These are phyloP conservation scores for Eurotiales sp. DNA, from an alignment of 2,329 filamentous ascomycete species.

Conservation along the genomic window DNA sequence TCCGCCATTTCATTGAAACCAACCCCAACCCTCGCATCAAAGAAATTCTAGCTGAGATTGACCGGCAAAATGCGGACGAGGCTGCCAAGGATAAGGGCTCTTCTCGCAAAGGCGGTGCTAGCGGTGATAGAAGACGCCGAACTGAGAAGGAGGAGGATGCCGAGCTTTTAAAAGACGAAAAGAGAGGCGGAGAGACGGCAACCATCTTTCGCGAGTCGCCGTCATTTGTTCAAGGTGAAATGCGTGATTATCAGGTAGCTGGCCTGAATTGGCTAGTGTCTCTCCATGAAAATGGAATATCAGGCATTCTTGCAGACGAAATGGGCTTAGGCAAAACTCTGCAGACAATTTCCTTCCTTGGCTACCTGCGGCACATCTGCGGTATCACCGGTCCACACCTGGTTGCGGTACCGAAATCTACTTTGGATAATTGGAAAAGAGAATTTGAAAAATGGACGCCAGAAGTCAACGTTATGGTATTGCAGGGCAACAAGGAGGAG, in stretches of 20 bases:
- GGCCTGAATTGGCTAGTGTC: slow-evolving; percentile 98
- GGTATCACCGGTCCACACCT: slow-evolving; percentile 88
- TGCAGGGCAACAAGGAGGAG: slow-evolving; percentile 94
- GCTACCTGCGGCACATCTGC: slow-evolving; percentile 87
- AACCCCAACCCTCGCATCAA: slow-evolving; percentile 94
- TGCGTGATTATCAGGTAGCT: slow-evolving; percentile 95
- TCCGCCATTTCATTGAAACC: slow-evolving; percentile 97
- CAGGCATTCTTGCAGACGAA: slow-evolving; percentile 93
- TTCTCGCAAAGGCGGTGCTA: slow-evolving; percentile 78
- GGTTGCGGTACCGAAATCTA: slow-evolving; percentile 91
- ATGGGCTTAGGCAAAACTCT: slow-evolving; percentile 98
- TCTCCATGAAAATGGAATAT: slow-evolving; percentile 97
- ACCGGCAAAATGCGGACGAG: slow-evolving; percentile 79
- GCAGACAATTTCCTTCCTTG: slow-evolving; percentile 94
- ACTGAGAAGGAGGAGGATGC: slow-evolving; percentile 98
- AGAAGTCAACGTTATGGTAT: slow-evolving; percentile 86
- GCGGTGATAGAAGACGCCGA: slow-evolving; percentile 71
- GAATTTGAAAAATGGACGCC: slow-evolving; percentile 94
- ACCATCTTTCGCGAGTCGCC: slow-evolving; percentile 94
- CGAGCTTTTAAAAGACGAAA: slow-evolving; percentile 80
- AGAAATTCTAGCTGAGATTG: slow-evolving; percentile 90
- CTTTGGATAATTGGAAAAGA: slow-evolving; percentile 95
- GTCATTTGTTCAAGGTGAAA: slow-evolving; percentile 76
- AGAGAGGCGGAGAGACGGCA: slow-evolving; percentile 77
- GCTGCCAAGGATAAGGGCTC: slow-evolving; percentile 65